Base-by-base conservation (phyloP, 495 filamentous ascomycete species). In the Podospora australis region DNA sequence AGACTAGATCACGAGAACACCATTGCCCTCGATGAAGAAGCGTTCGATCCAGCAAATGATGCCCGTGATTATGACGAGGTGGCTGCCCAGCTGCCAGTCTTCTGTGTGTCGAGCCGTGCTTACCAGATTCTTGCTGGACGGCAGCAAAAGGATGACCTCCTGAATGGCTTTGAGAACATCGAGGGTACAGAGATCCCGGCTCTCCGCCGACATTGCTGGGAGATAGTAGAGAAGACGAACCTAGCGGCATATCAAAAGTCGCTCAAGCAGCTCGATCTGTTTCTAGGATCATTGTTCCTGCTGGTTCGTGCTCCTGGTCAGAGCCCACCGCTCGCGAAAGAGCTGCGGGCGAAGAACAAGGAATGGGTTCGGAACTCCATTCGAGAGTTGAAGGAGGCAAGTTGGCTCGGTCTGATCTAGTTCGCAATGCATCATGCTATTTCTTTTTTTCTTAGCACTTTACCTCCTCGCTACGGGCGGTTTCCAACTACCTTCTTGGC, bases 101-200 rank as follows among this genome's bases (percentile, higher is more conserved):
- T 84, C 54, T 84, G 81, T 48, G 77, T 82, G 8, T 78, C 74
- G 13, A 73, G 70, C 36, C 62, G 68, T 26, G 79, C 71, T 0
- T 84, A 81, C 51, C 79, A 83, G 55, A 80, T 80, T 49, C 59
- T 84, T 14, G 65, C 64, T 24, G 78, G 78, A 4, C 69, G 75
- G 7, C 53, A 81, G 4, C 73, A 78, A 26, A 55, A 64, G 2
- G 58, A 64, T 17, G 53, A 58, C 3, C 4, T 32, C 0, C 3
- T 56, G 7, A 10, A 32, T 0, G 59, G 63, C 0, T 63, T 65
- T 47, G 10, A 22, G 0, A 2, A n/a, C 13, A 10, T 52, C 0
- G 49, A 60, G 2, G 56, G 56, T 19, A 69, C 72, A 0, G 72
- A 77, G 57, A 77, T 86, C 19, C 80, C 78, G 1, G 66, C 66